A percentile compares a stretch with the other conserved stretches of the same genome.
These are phyloP conservation scores for Xylaria castorea DNA, from an alignment of 495 filamentous ascomycete genomes.

Conservation along the genomic window DNA sequence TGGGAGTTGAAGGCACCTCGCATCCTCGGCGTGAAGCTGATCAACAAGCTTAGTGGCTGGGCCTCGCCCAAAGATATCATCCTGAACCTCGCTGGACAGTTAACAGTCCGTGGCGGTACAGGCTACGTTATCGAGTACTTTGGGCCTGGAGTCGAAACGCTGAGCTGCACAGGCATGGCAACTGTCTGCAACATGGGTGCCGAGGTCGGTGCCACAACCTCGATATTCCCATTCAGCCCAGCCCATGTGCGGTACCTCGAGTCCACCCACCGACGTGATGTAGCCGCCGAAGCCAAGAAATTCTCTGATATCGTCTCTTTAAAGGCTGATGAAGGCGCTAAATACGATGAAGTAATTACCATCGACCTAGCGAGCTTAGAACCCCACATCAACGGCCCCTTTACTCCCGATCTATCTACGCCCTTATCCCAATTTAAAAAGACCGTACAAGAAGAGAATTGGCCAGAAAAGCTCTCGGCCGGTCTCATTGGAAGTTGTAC, in stretches of 20 bases:
- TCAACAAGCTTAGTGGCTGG: conserved; percentile 87
- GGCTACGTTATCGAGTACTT: conserved; percentile 93
- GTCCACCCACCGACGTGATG: conserved; percentile 78
- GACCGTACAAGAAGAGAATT: conserved; percentile 80
- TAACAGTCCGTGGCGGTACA: conserved; percentile 94
- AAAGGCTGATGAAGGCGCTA: conserved; percentile 74
- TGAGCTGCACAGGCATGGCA: conserved; percentile 92
- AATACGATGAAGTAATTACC: conserved; percentile 91
- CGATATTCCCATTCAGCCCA: conserved; percentile 72
- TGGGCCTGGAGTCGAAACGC: conserved; percentile 84
- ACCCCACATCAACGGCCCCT: conserved; percentile 97
- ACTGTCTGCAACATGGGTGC: conserved; percentile 89
- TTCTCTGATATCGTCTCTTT: conserved; percentile 53
- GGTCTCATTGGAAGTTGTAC: conserved; percentile 97
- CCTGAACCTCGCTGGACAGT: conserved; percentile 81
- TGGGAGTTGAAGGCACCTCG: conserved; percentile 97
- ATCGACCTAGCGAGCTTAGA: conserved; percentile 91
- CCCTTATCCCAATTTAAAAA: conserved; percentile 88
- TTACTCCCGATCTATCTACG: conserved; percentile 93
- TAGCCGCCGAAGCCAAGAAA: conserved; percentile 66
- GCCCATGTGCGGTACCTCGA: conserved; percentile 72
- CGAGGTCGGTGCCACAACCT: conserved; percentile 96
- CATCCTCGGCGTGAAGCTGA: conserved; percentile 84
- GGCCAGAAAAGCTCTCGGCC: conserved; percentile 89
- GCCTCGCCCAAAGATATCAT: conserved; percentile 95